Percentiles rank a stretch among this genome's conserved stretches.
phyloP scores from a whole-genome alignment of 1,139 yeast genomes.

The Saccharomycopsis hybrid region DNA sequence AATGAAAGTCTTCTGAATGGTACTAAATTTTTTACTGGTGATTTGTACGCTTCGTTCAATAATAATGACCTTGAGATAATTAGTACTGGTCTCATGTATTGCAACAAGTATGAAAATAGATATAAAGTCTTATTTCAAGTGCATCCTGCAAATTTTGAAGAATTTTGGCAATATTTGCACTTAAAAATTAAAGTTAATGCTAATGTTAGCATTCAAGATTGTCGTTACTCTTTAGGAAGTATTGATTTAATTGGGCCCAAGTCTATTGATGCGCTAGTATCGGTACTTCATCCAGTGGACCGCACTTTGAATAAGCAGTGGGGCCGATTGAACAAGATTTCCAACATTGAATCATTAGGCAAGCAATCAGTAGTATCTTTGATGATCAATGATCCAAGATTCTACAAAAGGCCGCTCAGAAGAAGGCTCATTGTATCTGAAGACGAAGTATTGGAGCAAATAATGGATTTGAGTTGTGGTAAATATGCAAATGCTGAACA shows the following conservation, averaged over 20 bases:
- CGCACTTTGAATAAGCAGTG: constrained; percentile 28
- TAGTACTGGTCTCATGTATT: constrained; percentile 28
- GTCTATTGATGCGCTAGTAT: constrained; percentile 50
- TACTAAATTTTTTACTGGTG: constrained; percentile 24
- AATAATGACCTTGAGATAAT: constrained; percentile 19
- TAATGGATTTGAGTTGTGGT: constrained; percentile 25
- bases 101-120: constrained; percentile 26
- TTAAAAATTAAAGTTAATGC: constrained; percentile 3
- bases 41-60: constrained; percentile 12
- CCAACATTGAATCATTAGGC: constrained; percentile 47
- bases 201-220: constrained; percentile 47
- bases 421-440: constrained; percentile 18
- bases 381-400: constrained; percentile 66
- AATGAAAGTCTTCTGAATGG: constrained; percentile 13
- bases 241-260: constrained; percentile 73
- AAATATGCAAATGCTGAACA: constrained; percentile 24
- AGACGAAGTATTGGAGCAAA: constrained; percentile 25
- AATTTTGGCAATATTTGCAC: constrained; percentile 33
- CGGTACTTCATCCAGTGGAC: constrained; percentile 43
- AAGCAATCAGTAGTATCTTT: constrained; percentile 47
- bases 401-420: constrained; percentile 40
- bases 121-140: constrained; percentile 41
- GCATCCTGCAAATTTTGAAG: constrained; percentile 65
- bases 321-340: constrained; percentile 30
- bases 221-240: constrained; percentile 76